Conservation (phyloP, 805 yeast genomes). For the Hanseniaspora lachancei region DNA sequence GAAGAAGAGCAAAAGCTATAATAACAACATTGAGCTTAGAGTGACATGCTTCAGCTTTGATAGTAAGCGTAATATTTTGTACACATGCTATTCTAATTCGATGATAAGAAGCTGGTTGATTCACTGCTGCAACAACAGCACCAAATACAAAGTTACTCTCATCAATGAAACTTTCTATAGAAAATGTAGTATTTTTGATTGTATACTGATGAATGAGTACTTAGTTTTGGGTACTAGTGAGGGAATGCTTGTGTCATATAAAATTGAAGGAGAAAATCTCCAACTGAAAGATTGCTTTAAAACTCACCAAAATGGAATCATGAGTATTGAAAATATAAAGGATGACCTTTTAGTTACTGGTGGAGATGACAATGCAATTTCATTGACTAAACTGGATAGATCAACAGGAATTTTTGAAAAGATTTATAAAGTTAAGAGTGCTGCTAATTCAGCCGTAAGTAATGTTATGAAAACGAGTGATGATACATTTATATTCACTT, state of each 20-base stretch:
- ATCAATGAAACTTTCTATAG: not conserved
- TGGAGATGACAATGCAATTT: slow-evolving; percentile 76
- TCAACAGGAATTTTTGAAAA: slow-evolving; percentile 14
- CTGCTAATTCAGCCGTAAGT: slow-evolving; percentile 29
- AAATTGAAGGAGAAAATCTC: not conserved
- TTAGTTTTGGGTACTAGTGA: not conserved
- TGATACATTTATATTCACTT: slow-evolving; percentile 40
- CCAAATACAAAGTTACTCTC: not conserved
- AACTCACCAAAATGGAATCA: slow-evolving; percentile 78
- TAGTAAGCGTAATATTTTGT: not conserved
- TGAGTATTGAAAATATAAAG: slow-evolving; percentile 35
- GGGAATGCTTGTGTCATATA: not conserved
- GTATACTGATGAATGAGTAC: not conserved
- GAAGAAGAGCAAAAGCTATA: slow-evolving; percentile 7
- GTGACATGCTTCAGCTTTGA: slow-evolving; percentile 2
- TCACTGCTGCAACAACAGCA: not conserved
- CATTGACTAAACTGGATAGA: slow-evolving; percentile 25
- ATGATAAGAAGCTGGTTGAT: slow-evolving; percentile 10
- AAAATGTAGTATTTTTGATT: slow-evolving; percentile 3
- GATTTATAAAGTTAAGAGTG: slow-evolving; percentile 39
- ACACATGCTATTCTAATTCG: slow-evolving; percentile 1
- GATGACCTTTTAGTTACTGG: slow-evolving; percentile 45
- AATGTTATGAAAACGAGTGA: slow-evolving; percentile 19
- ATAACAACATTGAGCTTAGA: not conserved
- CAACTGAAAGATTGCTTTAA: slow-evolving; percentile 28